Conservation (phyloP, 768 basidiomycete genomes). For the Austroboletus festivus region DNA sequence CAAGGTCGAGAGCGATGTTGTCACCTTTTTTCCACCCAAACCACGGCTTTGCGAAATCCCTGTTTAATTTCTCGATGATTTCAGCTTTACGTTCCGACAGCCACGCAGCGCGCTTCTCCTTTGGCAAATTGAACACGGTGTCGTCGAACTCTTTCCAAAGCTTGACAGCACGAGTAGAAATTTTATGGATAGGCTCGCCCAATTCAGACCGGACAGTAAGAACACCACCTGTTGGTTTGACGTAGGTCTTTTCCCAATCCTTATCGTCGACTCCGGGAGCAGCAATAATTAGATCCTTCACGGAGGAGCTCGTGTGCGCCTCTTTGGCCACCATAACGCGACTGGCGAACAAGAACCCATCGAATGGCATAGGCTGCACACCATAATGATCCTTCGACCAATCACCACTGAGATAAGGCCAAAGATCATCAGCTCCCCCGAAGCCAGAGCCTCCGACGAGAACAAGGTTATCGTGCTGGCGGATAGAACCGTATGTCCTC, state of each 20-base stretch:
- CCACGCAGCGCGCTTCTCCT: constrained; percentile 93
- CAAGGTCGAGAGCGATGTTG: constrained; percentile 75
- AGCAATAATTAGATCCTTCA: constrained; percentile 95
- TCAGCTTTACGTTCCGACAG: constrained; percentile 82
- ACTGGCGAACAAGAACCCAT: constrained; percentile 93
- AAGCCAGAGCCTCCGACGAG: constrained; percentile 96
- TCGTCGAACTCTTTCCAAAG: constrained; percentile 99
- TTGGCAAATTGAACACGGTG: constrained; percentile 90
- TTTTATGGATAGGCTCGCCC: constrained; percentile 98
- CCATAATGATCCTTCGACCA: constrained; percentile 84
- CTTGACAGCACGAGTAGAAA: constrained; percentile 94
- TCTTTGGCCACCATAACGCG: constrained; percentile 99
- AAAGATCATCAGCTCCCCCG: constrained; percentile 90
- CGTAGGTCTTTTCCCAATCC: constrained; percentile 93
- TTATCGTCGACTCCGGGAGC: constrained; percentile 89
- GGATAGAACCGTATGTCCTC: constrained; percentile 85
- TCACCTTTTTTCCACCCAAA: constrained; percentile 97
- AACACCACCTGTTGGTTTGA: constrained; percentile 92
- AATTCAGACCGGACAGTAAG: constrained; percentile 97
- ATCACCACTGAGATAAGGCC: constrained; percentile 95
- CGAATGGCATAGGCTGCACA: constrained; percentile 95
- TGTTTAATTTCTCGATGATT: constrained; percentile 88
- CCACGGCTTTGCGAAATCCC: constrained; percentile 95
- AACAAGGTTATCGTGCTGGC: constrained; percentile 82
- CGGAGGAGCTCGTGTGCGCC: constrained; percentile 89